These are phyloP conservation scores for Bondarzewia mesenterica DNA, from an alignment of 1,284 basidiomycete species.

Conservation along the genomic window DNA sequence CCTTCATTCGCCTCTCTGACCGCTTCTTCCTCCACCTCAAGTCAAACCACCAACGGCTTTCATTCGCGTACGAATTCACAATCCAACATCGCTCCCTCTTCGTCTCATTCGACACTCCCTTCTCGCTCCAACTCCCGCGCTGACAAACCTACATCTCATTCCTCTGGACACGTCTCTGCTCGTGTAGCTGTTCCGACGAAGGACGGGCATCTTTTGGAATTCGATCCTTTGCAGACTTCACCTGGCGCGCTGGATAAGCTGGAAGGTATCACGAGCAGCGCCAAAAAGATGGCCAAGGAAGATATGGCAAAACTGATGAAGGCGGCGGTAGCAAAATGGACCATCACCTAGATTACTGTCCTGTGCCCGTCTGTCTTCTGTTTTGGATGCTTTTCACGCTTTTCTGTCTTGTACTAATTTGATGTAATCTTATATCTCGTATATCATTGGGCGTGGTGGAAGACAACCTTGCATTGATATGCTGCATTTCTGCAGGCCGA, in stretches of 20 bases:
- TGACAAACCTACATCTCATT: constrained; percentile 21
- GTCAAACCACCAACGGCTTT: constrained; percentile 16
- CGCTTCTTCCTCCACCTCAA: constrained; percentile 12
- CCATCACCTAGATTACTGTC: constrained; percentile 29
- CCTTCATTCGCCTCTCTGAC: constrained; percentile 35
- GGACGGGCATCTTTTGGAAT: constrained; percentile 71
- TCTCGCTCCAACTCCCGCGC: constrained; percentile 33
- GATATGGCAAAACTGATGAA: constrained; percentile 66
- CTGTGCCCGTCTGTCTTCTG: not conserved
- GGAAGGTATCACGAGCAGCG: constrained; percentile 68
- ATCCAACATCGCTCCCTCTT: constrained; percentile 22
- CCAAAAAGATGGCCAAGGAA: constrained; percentile 70
- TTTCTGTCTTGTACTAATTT: too few species aligned
- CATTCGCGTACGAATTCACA: constrained; percentile 46
- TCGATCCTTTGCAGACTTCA: constrained; percentile 66
- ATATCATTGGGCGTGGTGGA: too few species aligned
- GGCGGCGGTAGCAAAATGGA: constrained; percentile 68
- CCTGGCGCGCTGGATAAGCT: constrained; percentile 61
- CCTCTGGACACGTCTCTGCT: constrained; percentile 7
- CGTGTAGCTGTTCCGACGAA: constrained; percentile 60
- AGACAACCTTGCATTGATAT: too few species aligned
- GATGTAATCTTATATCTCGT: too few species aligned
- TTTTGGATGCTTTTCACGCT: too few species aligned
- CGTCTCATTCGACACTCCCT: constrained; percentile 28
- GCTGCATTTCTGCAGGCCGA: too few species aligned